Base-by-base conservation (phyloP, 768 basidiomycete genomes). In the Phanerochaete sordida region DNA sequence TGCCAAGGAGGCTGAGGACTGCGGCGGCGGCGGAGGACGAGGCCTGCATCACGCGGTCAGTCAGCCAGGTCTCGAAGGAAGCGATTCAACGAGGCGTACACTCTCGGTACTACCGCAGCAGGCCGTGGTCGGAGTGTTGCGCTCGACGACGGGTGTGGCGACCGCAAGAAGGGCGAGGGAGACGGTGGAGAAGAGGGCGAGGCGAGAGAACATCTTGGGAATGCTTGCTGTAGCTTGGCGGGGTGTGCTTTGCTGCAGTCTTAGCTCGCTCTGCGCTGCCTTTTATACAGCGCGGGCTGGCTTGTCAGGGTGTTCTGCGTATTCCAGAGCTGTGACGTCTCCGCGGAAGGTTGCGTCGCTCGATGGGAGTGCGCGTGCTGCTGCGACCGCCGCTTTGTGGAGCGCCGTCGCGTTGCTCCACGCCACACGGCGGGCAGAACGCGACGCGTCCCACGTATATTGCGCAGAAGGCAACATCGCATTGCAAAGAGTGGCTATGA, bases 111-210 rank as follows among this genome's bases (percentile, higher is more conserved):
- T 56, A 37, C 15, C 21, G 54, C 56, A 47, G 56, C 56, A 57
- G 27, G 56, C 56, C 26, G 44, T 48, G 27, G 56, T 57, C 1
- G 51, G 19, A 3, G n/a, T 1, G 52, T 54, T 54, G 52, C 52
- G 52, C n/a, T 44, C 57, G 28, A 62, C 30, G 31, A 46, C 57
- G 39, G 59, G 51, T 50, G 57, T 59, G 57, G 57, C 57, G 57
- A 43, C 57, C 57, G 48, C 57, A 59, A 59, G 57, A 52, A 59
- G 33, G 48, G 57, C 48, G 48, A 59, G 57, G 35, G 49, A 49
- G 47, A 57, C 26, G 26, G 31, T 49, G 45, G 47, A 23, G 28
- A 52, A 50, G 35, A 33, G 15, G 24, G 49, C 33, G 57, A 59
- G 19, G 57, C 57, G 57, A 45, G 48, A 51, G 57, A 59, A 52